phyloP scores from a whole-genome alignment of 371 early-diverging fungal genomes.

The Sporodiniella umbellata region DNA sequence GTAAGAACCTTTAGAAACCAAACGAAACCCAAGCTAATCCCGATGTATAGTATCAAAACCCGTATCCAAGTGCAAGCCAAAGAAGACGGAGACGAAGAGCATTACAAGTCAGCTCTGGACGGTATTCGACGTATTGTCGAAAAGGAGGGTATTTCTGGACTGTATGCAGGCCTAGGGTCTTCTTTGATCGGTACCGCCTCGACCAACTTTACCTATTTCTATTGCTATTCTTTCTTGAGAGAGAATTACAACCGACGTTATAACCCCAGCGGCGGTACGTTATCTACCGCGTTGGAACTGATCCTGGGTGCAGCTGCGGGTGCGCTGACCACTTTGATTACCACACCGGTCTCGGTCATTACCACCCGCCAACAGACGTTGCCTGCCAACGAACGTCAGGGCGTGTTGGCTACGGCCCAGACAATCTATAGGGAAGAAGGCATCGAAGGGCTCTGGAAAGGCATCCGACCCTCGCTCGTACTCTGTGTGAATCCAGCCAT shows the following conservation, averaged over 20 bases:
- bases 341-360: constrained; percentile 87
- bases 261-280: constrained; percentile 23
- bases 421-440: constrained; percentile 85
- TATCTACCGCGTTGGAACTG: constrained; percentile 74
- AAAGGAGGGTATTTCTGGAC: constrained; percentile 85
- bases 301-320: constrained; percentile 92
- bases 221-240: constrained; percentile 85
- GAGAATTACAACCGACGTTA: constrained; percentile 46
- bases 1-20: too few relatives aligned
- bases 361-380: constrained; percentile 83
- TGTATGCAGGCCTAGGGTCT: constrained; percentile 89
- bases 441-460: constrained; percentile 80
- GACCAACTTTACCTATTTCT: constrained; percentile 94
- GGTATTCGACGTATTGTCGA: constrained; percentile 79
- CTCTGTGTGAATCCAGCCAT: constrained; percentile 95
- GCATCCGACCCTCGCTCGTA: constrained; percentile 86
- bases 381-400: constrained; percentile 51
- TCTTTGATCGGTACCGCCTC: constrained; percentile 86
- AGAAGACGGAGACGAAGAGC: constrained; percentile 27
- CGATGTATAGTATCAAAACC: constrained; percentile 91
- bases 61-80: constrained; percentile 82
- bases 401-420: constrained; percentile 53
- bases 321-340: constrained; percentile 84
- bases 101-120: constrained; percentile 70
- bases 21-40: too few relatives aligned